Evolutionary conservation across 73 alveolate species (phyloP), one percentile per base, ranked within the genome.

Genomic region (Tetrahymena borealis): DNA sequence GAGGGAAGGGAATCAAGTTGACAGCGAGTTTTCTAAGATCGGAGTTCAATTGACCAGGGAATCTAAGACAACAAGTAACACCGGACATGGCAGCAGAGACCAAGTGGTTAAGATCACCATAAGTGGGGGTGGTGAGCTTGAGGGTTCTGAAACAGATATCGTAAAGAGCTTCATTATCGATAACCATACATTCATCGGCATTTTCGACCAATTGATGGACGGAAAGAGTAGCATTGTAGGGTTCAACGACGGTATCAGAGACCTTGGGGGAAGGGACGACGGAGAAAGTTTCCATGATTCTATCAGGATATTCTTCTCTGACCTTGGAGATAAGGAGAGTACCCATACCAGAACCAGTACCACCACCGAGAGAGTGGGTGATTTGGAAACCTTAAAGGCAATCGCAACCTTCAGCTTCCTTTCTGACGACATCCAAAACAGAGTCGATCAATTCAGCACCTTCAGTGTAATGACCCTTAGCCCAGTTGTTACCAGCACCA

Each of bases 401-500:
- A 94, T 98, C 99, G 91, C 99, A 95, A 42, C 99, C 99, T 93
- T 98, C 99, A 90, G 99, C 98, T 97, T 98, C 99, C 96, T 98
- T 98, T 94, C 99, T 95, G 79, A 98, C 98, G 41, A 97, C 99
- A 90, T 98, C 99, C 94, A 98, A 95, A 35, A 97, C 99, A 31
- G 98, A 95, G 92, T 98, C 99, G 91, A 98, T 97, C 91, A 98
- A 95, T 91, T 98, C 99, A 91, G 99, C 99, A 60, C 99, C 99
- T 96, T 98, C 99, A 94, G 99, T 98, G 96, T 97, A 98, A 94
- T 98, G 99, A 90, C 99, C 99, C 97, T 99, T 99, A 94, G 99
- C 99, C 99, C 99, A 99, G 97, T 99, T 99, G 98, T 98, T 98
- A 78, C 99, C 99, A 8, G 99, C 99, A 43, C 99, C 99, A 38